Base-by-base conservation (phyloP, 129 eudicot species). In the Oenanthe sinensis region DNA sequence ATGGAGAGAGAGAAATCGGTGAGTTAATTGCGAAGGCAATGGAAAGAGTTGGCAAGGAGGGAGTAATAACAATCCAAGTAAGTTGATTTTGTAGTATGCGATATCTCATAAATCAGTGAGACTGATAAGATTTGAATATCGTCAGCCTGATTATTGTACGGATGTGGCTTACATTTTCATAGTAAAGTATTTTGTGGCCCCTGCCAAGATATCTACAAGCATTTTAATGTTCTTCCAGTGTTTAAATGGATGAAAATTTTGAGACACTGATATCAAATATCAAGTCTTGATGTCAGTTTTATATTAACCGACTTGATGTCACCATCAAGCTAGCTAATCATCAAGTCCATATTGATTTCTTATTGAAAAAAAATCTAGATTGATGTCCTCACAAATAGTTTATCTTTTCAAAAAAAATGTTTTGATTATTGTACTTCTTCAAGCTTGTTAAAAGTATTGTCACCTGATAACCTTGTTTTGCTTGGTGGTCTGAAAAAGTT, bases 31-130 rank as follows among this genome's bases (percentile, higher is more conserved):
- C 98, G 3, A 93, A 91, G 80, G 98, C 98, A 63, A 93, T 93
- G 98, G 98, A 93, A 77, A 91, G 75, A 81, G 97, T 93, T 55
- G 98, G 98, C 77, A 93, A 91, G 82, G 98, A 93, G 79, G 98
- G 97, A 75, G 97, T 93, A 50, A 93, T 93, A 75, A 93, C 98
- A 20, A 93, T 93, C 85, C 92, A 87, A 77, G 98, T 93, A 83
- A 79, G 96, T 74, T 26, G 42, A 39, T 58, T 58, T 3, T 58
- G 33, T n/a, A 9, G 8, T 9, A n/a, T 33, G 67, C 33, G 2
- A 58, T 33, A 8, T 58, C n/a, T 22, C 19, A 22, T n/a, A 58
- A 22, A 58, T 58, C 30, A n/a, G 30, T 10, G 15, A n/a, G 9
- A n/a, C n/a, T n/a, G n/a, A n/a, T n/a, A n/a, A n/a, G 65, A 22